Base-by-base conservation (phyloP, 495 filamentous ascomycete species). In the Aspergillus wentii region DNA sequence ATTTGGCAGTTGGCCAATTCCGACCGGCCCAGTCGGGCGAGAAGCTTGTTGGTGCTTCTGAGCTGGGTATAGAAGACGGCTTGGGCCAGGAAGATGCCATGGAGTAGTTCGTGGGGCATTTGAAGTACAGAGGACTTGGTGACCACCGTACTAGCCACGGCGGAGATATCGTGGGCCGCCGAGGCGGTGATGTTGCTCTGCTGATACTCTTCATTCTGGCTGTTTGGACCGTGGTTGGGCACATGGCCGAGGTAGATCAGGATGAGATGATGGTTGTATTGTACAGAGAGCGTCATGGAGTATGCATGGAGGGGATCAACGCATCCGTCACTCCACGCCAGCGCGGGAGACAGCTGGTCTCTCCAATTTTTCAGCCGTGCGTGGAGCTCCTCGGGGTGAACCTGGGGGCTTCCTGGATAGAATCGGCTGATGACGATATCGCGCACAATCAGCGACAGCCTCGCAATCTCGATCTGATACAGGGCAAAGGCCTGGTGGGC, bases 211-310 rank as follows among this genome's bases (percentile, higher is more conserved):
- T 35, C 33, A 13, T 35, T 19, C 17, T 19, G 5, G 33, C 18
- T 10, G 20, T 13, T 3, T 35, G 33, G 5, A 35, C 4, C 15
- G 20, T 35, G 3, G 33, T 19, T 19, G 19, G 3, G 33, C 19
- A 35, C 20, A 19, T 20, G 33, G 33, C 33, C 5, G 7, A 35
- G 20, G 22, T 35, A 35, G 4, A 35, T 35, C 33, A 23, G 22
- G 5, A 35, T 35, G 3, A 35, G 33, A 16, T 35, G 33, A 13
- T 23, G 3, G 11, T 35, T 35, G 33, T 35, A 35, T 35, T 35
- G 33, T 10, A 35, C 33, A 10, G 33, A 35, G 11, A 35, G 33
- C 5, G 33, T 3, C 33, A 35, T 35, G 33, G 33, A 35, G n/a
- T 20, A 35, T 4, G 33, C 17, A 11, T 35, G 20, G 3, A 19